Base-by-base conservation (phyloP, 192 early-diverging fungal species). In the Podila epicladia region DNA sequence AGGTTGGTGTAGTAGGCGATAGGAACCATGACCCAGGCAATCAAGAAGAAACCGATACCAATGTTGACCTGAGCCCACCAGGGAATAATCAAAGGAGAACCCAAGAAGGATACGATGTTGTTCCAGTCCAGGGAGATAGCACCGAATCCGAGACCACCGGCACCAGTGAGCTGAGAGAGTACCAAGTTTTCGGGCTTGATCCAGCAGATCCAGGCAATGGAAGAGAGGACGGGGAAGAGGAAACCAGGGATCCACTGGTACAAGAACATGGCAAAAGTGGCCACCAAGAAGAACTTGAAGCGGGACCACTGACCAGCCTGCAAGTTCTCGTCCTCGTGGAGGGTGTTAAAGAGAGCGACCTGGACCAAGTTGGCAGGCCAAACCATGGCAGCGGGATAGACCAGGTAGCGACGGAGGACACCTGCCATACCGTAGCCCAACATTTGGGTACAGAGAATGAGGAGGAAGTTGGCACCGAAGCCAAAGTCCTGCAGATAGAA, bases 341-440 rank as follows among this genome's bases (percentile, higher is more conserved):
- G n/a, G n/a, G n/a, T n/a, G n/a, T n/a, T n/a, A n/a, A n/a, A n/a
- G n/a, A n/a, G n/a, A n/a, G n/a, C n/a, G n/a, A n/a, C n/a, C n/a
- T n/a, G n/a, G n/a, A n/a, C n/a, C n/a, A n/a, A n/a, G n/a, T n/a
- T n/a, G n/a, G n/a, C n/a, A n/a, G n/a, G 38, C 96, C 96, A 99
- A 48, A 94, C 82, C 94, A 96, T 96, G 20, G 89, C 85, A n/a
- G 91, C 79, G 26, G 94, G 95, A 66, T 93, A 89, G 29, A 97
- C 95, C 12, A 97, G 84, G 83, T 91, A 95, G 33, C 89, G 88
- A 20, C 97, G 92, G 33, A 90, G 84, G 12, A 96, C 77, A 69
- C 95, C 96, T 15, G 96, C 92, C 77, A 97, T 74, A 67, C 86
- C 88, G 63, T 84, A 89, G 37, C 88, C 88, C 28, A 87, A 63